Evolutionary conservation across 2,329 filamentous ascomycete species (phyloP).

Genomic region (Zasmidium citrigriseum): DNA sequence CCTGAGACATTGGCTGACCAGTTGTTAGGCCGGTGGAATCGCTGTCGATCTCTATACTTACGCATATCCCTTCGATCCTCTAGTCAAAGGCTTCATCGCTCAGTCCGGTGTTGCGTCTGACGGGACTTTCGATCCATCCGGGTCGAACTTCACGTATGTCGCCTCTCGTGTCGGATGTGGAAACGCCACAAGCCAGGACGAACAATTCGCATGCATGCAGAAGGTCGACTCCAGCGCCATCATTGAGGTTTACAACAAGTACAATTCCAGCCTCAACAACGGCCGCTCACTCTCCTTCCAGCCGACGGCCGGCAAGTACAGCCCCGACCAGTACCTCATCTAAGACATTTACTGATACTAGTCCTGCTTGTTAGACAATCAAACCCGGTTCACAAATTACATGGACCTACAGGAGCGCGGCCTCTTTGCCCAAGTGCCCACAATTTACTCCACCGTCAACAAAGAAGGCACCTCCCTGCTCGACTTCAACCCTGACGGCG

Average conservation of each 20-base stretch:
- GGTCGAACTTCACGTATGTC: conserved; percentile 18
- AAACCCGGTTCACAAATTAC: conserved; percentile 20
- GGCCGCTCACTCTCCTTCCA: conserved; percentile 8
- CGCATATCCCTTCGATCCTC: conserved; percentile 37
- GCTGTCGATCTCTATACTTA: conserved; percentile 34
- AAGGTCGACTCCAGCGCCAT: conserved; percentile 8
- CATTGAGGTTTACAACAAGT: conserved; percentile 18
- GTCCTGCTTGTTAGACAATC: no score
- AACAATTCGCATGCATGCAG: conserved; percentile 17
- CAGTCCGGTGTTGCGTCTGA: conserved; percentile 33
- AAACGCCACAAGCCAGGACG: conserved; percentile 5
- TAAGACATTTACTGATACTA: no score
- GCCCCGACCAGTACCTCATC: no score
- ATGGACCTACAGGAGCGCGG: conserved; percentile 13
- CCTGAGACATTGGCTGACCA: neutral
- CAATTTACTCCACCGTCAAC: conserved; percentile 12
- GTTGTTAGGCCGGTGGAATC: conserved; percentile 13
- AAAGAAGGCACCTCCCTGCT: conserved; percentile 18
- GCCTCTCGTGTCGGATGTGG: conserved; percentile 13
- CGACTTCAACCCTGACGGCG: conserved; percentile 6
- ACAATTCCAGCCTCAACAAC: conserved; percentile 12
- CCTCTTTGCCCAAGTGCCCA: conserved; percentile 14
- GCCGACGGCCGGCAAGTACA: no score
- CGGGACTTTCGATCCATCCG: conserved; percentile 13
- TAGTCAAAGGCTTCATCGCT: conserved; percentile 39